Conservation (phyloP, 164 flowering plant species). For the Kingdonia uniflora region DNA sequence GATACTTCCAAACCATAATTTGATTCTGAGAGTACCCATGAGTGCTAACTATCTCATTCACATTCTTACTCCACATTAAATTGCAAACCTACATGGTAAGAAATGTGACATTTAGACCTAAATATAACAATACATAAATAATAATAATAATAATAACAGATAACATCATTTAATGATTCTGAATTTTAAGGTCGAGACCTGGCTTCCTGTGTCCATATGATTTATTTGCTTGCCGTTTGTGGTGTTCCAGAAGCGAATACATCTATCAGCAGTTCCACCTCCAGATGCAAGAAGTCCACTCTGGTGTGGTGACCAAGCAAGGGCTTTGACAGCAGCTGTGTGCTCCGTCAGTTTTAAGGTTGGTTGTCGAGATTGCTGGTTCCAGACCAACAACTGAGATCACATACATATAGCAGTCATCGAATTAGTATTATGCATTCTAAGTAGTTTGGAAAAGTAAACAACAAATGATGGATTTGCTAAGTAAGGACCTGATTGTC, state of each 20-base stretch:
- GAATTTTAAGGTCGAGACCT: constrained; percentile 31
- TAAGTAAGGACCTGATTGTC: constrained; percentile 84
- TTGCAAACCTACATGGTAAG: constrained; percentile 67
- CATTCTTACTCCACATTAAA: constrained; percentile 94
- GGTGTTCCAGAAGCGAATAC: constrained; percentile 98
- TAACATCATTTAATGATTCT: not conserved
- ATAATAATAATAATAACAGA: not conserved
- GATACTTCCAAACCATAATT: constrained; percentile 99
- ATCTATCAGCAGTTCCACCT: constrained; percentile 97
- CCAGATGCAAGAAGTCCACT: constrained; percentile 95
- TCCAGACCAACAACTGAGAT: constrained; percentile 87
- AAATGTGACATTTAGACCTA: too few relatives aligned
- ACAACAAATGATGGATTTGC: constrained; percentile 6
- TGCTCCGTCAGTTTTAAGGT: constrained; percentile 68
- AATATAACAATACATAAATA: too few relatives aligned
- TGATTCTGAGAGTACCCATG: constrained; percentile 99
- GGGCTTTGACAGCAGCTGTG: constrained; percentile 97
- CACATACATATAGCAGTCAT: not conserved
- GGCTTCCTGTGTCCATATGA: constrained; percentile 87
- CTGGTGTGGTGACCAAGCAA: constrained; percentile 98
- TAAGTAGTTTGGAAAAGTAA: not conserved
- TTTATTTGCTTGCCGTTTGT: constrained; percentile 73
- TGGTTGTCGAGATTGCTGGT: constrained; percentile 87
- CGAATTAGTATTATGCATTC: not conserved
- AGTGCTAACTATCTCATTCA: constrained; percentile 92